Evolutionary conservation across 192 early-diverging fungal species (phyloP).

Genomic region (Obelidium mucronatum): DNA sequence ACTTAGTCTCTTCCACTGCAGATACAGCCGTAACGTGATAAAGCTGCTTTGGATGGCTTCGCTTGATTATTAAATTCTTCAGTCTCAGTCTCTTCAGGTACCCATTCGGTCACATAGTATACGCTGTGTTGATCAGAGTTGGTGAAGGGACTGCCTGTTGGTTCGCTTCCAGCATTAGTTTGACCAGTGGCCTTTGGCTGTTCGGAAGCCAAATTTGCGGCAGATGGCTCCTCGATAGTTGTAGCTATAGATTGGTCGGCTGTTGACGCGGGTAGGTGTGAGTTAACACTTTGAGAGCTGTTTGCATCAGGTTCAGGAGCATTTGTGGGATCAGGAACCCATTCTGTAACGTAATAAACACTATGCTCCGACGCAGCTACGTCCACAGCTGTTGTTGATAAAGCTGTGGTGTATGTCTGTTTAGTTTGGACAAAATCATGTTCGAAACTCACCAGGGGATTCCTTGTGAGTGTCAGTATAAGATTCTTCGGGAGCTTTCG

Average conservation of each 20-base stretch:
- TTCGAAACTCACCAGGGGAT: no score
- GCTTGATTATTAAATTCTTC: not conserved
- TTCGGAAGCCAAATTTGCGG: no score
- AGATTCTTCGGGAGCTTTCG: no score
- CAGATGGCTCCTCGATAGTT: no score
- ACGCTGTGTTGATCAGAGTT: not conserved
- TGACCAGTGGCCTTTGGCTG: not conserved
- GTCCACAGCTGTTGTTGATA: not conserved
- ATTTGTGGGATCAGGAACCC: not conserved
- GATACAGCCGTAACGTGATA: not conserved
- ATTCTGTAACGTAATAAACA: slow-evolving; percentile 13
- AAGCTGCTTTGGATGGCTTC: not conserved
- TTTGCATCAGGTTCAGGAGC: not conserved
- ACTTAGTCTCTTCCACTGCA: not conserved
- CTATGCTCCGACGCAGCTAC: not conserved
- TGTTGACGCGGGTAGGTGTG: no score
- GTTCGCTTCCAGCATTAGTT: not conserved
- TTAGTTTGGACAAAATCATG: no score
- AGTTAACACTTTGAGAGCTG: no score
- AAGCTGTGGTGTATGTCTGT: not conserved
- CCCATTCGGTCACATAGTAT: slow-evolving; percentile 26
- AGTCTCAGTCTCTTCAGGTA: not conserved
- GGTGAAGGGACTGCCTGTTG: not conserved
- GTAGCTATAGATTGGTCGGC: no score
- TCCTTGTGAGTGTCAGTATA: no score